These are phyloP conservation scores for Penicillium oxalicum DNA, from an alignment of 2,329 filamentous ascomycete genomes.

Conservation along the genomic window DNA sequence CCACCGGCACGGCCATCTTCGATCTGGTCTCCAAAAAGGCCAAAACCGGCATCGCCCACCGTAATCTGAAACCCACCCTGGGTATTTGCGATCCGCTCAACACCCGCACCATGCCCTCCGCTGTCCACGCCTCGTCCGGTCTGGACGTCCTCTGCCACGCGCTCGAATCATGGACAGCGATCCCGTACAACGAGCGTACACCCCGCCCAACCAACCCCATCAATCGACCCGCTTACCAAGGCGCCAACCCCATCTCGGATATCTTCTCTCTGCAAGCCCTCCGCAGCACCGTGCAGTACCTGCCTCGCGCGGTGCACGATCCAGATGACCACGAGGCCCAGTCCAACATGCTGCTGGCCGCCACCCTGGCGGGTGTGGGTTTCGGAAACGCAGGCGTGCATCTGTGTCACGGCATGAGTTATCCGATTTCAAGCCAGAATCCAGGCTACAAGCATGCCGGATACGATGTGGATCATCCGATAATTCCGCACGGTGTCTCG, in stretches of 20 bases:
- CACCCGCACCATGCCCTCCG: constrained; percentile 90
- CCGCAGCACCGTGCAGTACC: constrained; percentile 78
- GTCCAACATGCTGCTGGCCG: constrained; percentile 88
- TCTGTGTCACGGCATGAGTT: constrained; percentile 86
- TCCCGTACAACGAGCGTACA: constrained; percentile 80
- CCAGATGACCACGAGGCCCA: constrained; percentile 91
- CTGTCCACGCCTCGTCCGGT: constrained; percentile 85
- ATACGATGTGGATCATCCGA: constrained; percentile 68
- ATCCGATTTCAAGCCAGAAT: constrained; percentile 94
- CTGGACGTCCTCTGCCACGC: constrained; percentile 93
- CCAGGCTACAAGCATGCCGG: constrained; percentile 81
- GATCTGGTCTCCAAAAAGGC: constrained; percentile 83
- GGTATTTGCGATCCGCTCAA: constrained; percentile 84
- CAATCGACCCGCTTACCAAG: constrained; percentile 87
- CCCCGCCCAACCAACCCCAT: constrained; percentile 86
- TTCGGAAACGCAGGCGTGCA: constrained; percentile 98
- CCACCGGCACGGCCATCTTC: constrained; percentile 96
- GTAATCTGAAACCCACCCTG: constrained; percentile 89
- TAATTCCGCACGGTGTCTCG: constrained; percentile 94
- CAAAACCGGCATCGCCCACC: constrained; percentile 93
- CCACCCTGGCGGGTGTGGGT: constrained; percentile 88
- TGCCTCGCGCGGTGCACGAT: constrained; percentile 78
- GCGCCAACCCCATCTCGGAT: constrained; percentile 94
- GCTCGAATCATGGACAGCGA: constrained; percentile 95
- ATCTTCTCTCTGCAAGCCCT: constrained; percentile 91